Evolutionary conservation across 495 filamentous ascomycete genomes (phyloP).

Genomic region (Lasiosphaeria ovina): DNA sequence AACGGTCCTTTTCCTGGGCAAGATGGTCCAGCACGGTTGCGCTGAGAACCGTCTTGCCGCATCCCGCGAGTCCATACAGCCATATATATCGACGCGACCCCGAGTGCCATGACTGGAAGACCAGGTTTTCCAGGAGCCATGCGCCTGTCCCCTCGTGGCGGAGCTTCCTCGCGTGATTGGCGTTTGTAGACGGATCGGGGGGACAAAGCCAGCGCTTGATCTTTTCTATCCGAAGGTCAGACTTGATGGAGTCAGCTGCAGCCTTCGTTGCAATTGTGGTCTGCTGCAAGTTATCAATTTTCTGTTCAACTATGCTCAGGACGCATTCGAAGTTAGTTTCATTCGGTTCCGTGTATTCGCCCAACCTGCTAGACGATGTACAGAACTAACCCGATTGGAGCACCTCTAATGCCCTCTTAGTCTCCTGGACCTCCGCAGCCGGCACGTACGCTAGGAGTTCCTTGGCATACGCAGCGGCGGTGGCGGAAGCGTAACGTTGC

Average conservation of each 20-base stretch:
- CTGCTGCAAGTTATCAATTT: not conserved
- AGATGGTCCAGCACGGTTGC: constrained; percentile 32
- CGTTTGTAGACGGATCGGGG: not conserved
- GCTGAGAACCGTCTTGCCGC: constrained; percentile 29
- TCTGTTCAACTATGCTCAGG: not conserved
- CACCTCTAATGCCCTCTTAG: not conserved
- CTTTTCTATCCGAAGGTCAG: not conserved
- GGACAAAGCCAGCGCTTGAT: not conserved
- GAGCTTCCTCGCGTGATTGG: not conserved
- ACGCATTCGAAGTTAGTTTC: not conserved
- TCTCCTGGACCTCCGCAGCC: not conserved
- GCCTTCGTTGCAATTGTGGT: not conserved
- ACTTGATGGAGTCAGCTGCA: not conserved
- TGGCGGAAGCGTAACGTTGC: constrained; percentile 37
- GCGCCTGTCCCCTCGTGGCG: not conserved
- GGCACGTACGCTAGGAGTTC: constrained; percentile 17
- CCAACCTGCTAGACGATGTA: no score
- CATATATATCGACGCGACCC: constrained; percentile 27
- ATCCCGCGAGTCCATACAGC: constrained; percentile 34
- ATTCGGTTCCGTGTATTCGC: no score
- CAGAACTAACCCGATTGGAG: constrained; percentile 1
- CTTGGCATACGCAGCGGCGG: constrained; percentile 37
- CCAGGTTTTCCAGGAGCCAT: not conserved
- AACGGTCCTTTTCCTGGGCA: constrained; percentile 11
- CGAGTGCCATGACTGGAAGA: not conserved